Evolutionary conservation across 2,329 filamentous ascomycete genomes (phyloP), one percentile per base, ranked within the genome.

Genomic region (Stromatinia cepivora): DNA sequence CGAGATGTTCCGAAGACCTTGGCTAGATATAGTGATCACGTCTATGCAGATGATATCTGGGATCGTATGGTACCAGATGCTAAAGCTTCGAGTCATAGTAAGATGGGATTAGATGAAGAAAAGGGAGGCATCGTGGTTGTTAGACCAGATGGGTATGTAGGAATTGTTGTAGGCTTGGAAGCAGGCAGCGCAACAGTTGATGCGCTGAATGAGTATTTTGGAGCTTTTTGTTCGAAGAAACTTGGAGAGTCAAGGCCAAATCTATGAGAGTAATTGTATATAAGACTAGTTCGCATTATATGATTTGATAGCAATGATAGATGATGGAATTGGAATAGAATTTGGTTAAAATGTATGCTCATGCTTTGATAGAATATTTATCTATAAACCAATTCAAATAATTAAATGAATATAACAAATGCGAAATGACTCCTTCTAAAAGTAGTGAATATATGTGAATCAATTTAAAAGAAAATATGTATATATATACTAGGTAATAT

Each of bases 61-160:
- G 92, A 95, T 77, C 83, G 85, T 56, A 84, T 87, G 9, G 89
- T 92, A 0, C 88, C 90, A 0, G 83, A 90, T 28, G 90, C 91
- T 1, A 84, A 84, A 74, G 92, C 90, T 7, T 85, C 92, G 3
- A 92, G 92, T 7, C 94, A 97, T 79, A 89, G 90, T 54, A 97
- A 97, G 84, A 90, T 97, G 84, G 94, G 94, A 0, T 79, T 97
- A 36, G 86, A 90, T 72, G 83, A 90, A 76, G 87, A 91, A 71
- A 85, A 82, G 71, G 93, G 93, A 15, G 93, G 90, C 69, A 86
- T 97, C 2, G 89, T 96, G 1, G 90, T 97, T 13, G 92, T 96
- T 10, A 83, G 93, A 57, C 93, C 94, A 0, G 93, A 97, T 79
- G 93, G 93, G 10, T 95, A 97, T 79, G 90, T 97, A 39, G 92